Percentiles rank a stretch among this genome's conserved stretches.
These are phyloP conservation scores for Aspergillus latus DNA, from an alignment of 2,329 filamentous ascomycete genomes.

Conservation along the genomic window DNA sequence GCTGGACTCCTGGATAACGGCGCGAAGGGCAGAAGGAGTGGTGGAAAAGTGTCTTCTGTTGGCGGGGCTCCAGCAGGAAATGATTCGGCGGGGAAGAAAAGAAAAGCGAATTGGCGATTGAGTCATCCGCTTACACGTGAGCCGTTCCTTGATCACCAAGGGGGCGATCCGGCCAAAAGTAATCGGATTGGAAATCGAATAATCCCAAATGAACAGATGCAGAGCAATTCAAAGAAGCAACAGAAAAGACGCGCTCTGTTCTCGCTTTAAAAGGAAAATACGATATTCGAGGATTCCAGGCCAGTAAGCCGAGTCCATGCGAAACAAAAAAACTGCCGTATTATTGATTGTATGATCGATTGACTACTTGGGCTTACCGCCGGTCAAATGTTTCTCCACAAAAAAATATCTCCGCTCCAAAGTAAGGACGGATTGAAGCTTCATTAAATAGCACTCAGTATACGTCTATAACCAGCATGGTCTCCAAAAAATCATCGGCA, in stretches of 20 bases:
- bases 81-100: constrained; percentile 36
- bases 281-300: constrained; percentile 2
- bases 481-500: constrained; percentile 46
- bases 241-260: neutral
- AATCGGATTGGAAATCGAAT: neutral
- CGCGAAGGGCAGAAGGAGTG: constrained; percentile 35
- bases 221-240: neutral
- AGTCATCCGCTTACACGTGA: constrained; percentile 41
- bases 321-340: constrained; percentile 1
- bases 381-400: constrained; percentile 17
- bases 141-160: constrained; percentile 15
- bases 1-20: constrained; percentile 29
- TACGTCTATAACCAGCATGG: constrained; percentile 44
- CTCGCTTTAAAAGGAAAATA: neutral
- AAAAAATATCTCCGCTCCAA: constrained; percentile 17
- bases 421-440: constrained; percentile 9
- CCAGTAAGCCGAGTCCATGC: constrained; percentile 1
- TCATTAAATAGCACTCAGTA: constrained; percentile 4
- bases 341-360: neutral
- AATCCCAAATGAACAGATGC: neutral
- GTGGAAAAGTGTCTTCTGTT: constrained; percentile 40
- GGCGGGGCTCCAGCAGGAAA: constrained; percentile 25
- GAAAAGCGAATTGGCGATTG: constrained; percentile 36
- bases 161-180: neutral
- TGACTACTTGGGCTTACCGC: constrained; percentile 5